Evolutionary conservation across 1,139 yeast genomes (phyloP), one percentile per base, ranked within the genome.

Genomic region (Yamadazyma buinensis): DNA sequence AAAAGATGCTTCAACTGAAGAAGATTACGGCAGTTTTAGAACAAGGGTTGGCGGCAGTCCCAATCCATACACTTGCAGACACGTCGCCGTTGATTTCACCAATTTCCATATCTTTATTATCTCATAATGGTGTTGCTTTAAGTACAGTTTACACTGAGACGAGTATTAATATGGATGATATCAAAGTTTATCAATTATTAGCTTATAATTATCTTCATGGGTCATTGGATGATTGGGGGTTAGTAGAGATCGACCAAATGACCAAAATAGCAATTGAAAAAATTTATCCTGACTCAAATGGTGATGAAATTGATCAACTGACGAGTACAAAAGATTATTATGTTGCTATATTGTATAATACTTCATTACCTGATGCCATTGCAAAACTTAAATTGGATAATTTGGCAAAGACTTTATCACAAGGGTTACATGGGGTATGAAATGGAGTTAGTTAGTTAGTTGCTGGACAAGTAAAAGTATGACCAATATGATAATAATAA

Each of bases 171-270:
- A 60, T 66, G 5, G 77, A 73, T 37, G 63, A 61, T 35, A 53
- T 74, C 23, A 66, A 66, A 39, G 70, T 75, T 10, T 59, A 68
- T 42, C 62, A 75, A n/a, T 52, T 75, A 23, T 48, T 72, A 34
- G 74, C 72, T 2, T 56, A 64, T 36, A 65, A 61, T 32, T 57
- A 60, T 29, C 60, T 67, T 44, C 47, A 34, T 37, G 36, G 36
- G 21, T 30, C 30, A 18, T 15, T 30, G 15, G 46, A 42, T 5
- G 37, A 36, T 8, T 67, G 75, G 74, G 55, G 55, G 7, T 46
- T 59, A 5, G 42, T 67, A 35, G 61, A 63, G 30, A 44, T 67
- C 29, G 69, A 65, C 33, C 43, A 44, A n/a, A 48, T 50, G 9
- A 38, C 62, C 22, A 52, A 50, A 32, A 54, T 64, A 28, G 56